A percentile compares a stretch with the other conserved stretches of the same genome.
These are phyloP conservation scores for Triticum turgidum DNA, from an alignment of 176 grass and related monocot species.

Conservation along the genomic window DNA sequence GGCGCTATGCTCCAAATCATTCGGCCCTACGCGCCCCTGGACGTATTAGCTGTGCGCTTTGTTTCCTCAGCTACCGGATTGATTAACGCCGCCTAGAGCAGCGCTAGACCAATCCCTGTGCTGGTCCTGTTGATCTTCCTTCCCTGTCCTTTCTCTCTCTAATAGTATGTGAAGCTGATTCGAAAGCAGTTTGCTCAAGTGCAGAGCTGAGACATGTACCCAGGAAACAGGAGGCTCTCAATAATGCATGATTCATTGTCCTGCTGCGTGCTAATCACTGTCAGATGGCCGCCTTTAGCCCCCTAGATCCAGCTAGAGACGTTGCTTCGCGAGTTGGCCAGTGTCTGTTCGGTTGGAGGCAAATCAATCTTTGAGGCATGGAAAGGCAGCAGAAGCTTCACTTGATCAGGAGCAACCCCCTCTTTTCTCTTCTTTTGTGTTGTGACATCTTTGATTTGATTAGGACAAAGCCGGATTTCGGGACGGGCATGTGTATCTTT, in stretches of 20 bases:
- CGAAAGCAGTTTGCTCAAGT: not conserved
- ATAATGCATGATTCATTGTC: not conserved
- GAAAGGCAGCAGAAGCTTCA: constrained; percentile 47
- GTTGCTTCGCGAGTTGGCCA: constrained; percentile 35
- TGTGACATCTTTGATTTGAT: constrained; percentile 37
- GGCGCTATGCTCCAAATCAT: constrained; percentile 30
- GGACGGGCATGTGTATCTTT: constrained; percentile 22
- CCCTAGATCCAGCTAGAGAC: not conserved
- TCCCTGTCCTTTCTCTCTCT: not conserved
- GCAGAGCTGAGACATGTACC: not conserved
- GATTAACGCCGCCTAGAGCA: not conserved
- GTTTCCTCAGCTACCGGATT: not conserved
- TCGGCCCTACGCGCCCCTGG: constrained; percentile 26
- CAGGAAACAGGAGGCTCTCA: not conserved
- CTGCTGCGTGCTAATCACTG: not conserved
- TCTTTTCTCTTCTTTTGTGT: constrained; percentile 10
- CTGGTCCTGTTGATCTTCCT: not conserved
- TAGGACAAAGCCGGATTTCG: constrained; percentile 48
- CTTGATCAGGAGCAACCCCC: constrained; percentile 1
- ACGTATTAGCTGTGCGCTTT: constrained; percentile 25
- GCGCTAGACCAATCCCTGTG: not conserved
- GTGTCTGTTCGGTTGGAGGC: constrained; percentile 38
- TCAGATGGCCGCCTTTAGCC: constrained; percentile 16
- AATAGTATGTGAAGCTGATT: constrained; percentile 1
- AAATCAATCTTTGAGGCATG: constrained; percentile 10